These are phyloP conservation scores for Rhodotorula babjevae DNA, from an alignment of 768 basidiomycete genomes.

Conservation along the genomic window DNA sequence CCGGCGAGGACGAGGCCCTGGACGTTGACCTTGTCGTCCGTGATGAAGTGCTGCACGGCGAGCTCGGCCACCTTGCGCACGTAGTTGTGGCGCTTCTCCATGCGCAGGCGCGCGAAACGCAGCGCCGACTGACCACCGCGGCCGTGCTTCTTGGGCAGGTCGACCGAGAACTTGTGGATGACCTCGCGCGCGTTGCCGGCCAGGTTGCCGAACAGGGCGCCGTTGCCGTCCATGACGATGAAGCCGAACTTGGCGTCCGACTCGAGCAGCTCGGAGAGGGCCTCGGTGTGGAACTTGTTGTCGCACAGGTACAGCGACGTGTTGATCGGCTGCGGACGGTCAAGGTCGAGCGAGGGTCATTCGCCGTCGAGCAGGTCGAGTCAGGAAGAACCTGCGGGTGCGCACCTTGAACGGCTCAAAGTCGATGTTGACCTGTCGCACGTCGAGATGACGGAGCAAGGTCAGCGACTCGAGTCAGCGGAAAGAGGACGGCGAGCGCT, in stretches of 20 bases:
- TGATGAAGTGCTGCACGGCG: constrained; percentile 96
- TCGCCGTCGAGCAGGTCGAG: no score
- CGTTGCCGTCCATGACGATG: constrained; percentile 99
- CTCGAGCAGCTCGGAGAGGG: constrained; percentile 89
- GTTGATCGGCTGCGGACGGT: constrained; percentile 66
- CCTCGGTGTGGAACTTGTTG: constrained; percentile 99
- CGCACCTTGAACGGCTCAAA: constrained; percentile 84
- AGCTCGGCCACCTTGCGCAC: constrained; percentile 97
- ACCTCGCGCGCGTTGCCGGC: constrained; percentile 96
- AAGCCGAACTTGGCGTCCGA: constrained; percentile 97
- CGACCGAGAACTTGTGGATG: constrained; percentile 96
- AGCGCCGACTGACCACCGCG: constrained; percentile 99
- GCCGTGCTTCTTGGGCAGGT: constrained; percentile 98
- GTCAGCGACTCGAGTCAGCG: background rate
- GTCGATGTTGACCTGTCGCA: constrained; percentile 60
- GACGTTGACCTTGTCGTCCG: constrained; percentile 96
- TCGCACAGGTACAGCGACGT: constrained; percentile 98
- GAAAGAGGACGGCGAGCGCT: rapidly evolving
- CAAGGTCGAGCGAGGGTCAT: no score
- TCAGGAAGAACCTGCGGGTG: no score
- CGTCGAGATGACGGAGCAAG: no score
- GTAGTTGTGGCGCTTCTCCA: constrained; percentile 99
- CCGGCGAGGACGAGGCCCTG: constrained; percentile 93
- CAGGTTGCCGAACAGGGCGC: constrained; percentile 89
- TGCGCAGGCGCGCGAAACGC: constrained; percentile 98